Base-by-base conservation (phyloP, 805 yeast species). In the Wickerhamiella galacta region DNA sequence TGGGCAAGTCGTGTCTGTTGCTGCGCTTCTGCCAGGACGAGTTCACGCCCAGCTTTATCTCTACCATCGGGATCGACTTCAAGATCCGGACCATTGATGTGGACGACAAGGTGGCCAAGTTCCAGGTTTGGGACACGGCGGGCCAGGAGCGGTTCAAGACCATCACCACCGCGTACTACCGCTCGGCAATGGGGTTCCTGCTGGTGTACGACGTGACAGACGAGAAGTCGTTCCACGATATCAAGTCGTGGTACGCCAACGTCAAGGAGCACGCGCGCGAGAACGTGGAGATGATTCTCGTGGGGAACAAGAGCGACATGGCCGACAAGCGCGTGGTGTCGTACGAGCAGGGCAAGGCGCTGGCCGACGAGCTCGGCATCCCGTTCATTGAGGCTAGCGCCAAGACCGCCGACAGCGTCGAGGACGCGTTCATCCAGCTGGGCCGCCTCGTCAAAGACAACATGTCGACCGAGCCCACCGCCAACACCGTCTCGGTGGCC, bases 71-170 rank as follows among this genome's bases (percentile, higher is more conserved):
- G 37, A 96, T 90, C 34, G 98, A 90, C 57, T 90, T 90, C 66
- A 72, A 72, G 54, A 61, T 61, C 48, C 59, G 66, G 37, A 61
- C 66, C 18, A 57, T 60, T 33, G 96, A 90, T 54, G 66, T 90
- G 39, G 95, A 90, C 48, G 96, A 96, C 44, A 90, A 90, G 65
- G 81, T 93, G 34, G 90, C 90, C 55, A 90, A 90, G 62, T 70
- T 90, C 53, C 98, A 90, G 63, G 87, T 90, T 53, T 90, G 98
- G 98, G 98, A 90, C 56, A 90, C 98, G 36, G 98, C 96, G 9
- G 98, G 98, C 30, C 98, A 90, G 64, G 98, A 90, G 59, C 68
- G 98, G 49, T 90, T 90, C 64, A 75, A 96, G 61, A 90, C 98
- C 32, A 87, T 87, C 61, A 87, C 98, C 12, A 82, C 95, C 3